phyloP scores from a whole-genome alignment of 2,329 filamentous ascomycete species.

The Apiospora hydei region DNA sequence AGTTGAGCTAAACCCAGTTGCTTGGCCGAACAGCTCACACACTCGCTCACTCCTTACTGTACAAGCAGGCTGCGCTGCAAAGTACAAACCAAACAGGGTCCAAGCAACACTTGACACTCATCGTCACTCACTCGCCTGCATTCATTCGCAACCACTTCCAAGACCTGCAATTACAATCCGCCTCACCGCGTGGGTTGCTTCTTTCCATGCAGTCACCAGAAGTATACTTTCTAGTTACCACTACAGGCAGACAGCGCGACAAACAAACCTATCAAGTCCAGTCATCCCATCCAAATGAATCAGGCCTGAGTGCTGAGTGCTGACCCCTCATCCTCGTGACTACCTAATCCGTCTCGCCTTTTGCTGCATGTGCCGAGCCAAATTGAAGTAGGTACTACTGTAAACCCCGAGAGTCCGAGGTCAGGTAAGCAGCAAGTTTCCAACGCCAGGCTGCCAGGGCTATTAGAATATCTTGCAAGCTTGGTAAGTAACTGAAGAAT shows the following conservation, averaged over 20 bases:
- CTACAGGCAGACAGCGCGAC: neutral
- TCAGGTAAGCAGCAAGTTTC: neutral
- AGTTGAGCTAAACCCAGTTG: neutral
- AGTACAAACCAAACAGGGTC: neutral
- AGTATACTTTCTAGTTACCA: neutral
- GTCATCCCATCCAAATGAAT: neutral
- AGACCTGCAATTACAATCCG: neutral
- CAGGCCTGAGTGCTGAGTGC: neutral
- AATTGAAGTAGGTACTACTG: neutral
- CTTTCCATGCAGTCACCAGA: neutral
- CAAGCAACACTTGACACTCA: neutral
- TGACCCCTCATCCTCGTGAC: conserved; percentile 11
- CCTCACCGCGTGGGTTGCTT: neutral
- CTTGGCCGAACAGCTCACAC: conserved; percentile 1
- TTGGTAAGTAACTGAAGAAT: neutral
- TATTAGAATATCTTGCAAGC: too few species aligned
- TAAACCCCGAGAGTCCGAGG: conserved; percentile 19
- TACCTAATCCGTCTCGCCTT: conserved; percentile 8
- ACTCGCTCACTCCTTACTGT: too few species aligned
- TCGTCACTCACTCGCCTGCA: neutral
- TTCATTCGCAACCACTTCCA: neutral
- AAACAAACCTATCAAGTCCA: conserved; percentile 7
- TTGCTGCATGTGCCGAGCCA: neutral
- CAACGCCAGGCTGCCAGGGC: neutral
- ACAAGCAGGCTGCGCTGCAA: too few species aligned